These are phyloP conservation scores for Paracoccidioides brasiliensis DNA, from an alignment of 2,329 filamentous ascomycete genomes.

Conservation along the genomic window DNA sequence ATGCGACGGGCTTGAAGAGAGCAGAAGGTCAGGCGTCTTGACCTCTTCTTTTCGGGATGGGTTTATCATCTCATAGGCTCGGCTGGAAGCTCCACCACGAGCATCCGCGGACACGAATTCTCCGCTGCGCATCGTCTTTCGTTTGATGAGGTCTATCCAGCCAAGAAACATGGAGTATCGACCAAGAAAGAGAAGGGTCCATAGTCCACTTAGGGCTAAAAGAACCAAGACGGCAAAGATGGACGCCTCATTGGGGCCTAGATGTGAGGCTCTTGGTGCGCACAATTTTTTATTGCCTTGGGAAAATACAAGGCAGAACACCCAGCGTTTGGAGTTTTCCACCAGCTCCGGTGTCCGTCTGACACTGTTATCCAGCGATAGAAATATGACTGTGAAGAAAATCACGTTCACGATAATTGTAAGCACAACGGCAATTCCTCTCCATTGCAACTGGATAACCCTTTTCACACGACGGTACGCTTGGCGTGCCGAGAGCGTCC, in stretches of 20 bases:
- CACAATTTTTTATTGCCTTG: conserved; percentile 55
- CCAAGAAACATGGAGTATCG: conserved; percentile 74
- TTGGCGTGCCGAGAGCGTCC: conserved; percentile 69
- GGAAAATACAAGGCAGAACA: conserved; percentile 52
- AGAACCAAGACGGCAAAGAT: conserved; percentile 72
- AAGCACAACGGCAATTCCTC: conserved; percentile 76
- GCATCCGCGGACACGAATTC: conserved; percentile 90
- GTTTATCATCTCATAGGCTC: conserved; percentile 68
- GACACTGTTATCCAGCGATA: conserved; percentile 68
- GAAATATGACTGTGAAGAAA: conserved; percentile 85
- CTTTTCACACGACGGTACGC: conserved; percentile 77
- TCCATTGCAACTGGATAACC: conserved; percentile 86
- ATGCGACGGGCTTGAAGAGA: conserved; percentile 18
- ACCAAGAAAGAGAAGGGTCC: conserved; percentile 68
- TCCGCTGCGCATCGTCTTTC: conserved; percentile 38
- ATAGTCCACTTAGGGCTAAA: conserved; percentile 73
- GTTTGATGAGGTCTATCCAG: conserved; percentile 56
- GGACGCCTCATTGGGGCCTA: conserved; percentile 64
- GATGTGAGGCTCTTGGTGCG: conserved; percentile 41
- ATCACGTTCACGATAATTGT: conserved; percentile 85
- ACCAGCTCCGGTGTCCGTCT: conserved; percentile 43
- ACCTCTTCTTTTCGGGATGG: conserved; percentile 9
- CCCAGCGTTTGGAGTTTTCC: conserved; percentile 49
- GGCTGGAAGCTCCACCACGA: conserved; percentile 49
- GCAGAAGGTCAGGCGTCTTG: conserved; percentile 24